Evolutionary conservation across 176 grass and related monocot species (phyloP), one percentile per base, ranked within the genome.

Genomic region (Oryza meridionalis): DNA sequence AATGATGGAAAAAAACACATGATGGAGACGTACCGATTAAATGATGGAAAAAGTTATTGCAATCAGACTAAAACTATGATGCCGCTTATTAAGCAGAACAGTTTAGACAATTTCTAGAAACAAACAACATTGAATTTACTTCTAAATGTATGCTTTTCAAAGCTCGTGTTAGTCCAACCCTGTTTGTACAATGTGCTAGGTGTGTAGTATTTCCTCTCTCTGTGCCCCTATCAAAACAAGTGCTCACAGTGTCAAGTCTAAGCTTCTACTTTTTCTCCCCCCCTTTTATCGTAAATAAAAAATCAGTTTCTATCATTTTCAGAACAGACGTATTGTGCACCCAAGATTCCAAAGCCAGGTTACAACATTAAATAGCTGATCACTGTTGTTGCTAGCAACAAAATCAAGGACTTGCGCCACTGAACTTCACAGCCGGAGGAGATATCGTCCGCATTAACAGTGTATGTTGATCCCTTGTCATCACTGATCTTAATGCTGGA

Each of bases 401-500:
- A 32, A 66, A 89, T 38, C 62, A 88, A 42, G 49, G 75, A 78
- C 31, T 19, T 87, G 62, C 83, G 76, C 77, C 72, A 88, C 38
- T 88, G 71, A 62, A 90, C 90, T 86, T 86, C 89, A 82, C 87
- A 85, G 16, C 84, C 93, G 3, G 81, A 84, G 7, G 91, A 94
- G 75, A 98, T 73, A 66, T 92, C 73, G 44, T 94, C 83, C 27
- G 86, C 85, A 26, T 90, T 45, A 3, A 98, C 84, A 4, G 81
- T 84, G 29, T 92, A 98, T 22, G 69, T 65, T 50, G 67, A 85
- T 46, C 88, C 88, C 43, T 67, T 88, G 59, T 94, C 93, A 79
- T 98, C 96, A 86, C 87, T 66, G 24, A 98, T 82, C 79, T 95
- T 90, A 75, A 98, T 96, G 88, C 89, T 98, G 7, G 96, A 98